Conservation (phyloP, 2,329 filamentous ascomycete species). For the Chrysoporthe deuterocubensis region DNA sequence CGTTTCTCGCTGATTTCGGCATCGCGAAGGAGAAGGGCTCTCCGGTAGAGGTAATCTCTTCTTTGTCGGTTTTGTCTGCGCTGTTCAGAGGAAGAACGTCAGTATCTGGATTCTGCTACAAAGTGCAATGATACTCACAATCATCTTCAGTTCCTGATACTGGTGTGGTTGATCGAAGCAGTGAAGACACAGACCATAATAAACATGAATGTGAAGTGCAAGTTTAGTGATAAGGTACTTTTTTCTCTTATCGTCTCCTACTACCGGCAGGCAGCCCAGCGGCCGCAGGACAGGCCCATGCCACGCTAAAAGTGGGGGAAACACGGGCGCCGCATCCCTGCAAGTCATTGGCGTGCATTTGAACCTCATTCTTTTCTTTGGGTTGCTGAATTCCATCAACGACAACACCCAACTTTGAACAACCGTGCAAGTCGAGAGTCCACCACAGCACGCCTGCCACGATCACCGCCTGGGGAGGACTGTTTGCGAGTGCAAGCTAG, state of each 20-base stretch:
- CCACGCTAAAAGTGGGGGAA: slow-evolving; percentile 12
- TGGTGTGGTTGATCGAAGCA: not conserved
- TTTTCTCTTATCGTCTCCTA: slow-evolving; percentile 1
- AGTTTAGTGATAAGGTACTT: slow-evolving; percentile 4
- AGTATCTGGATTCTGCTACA: slow-evolving; percentile 16
- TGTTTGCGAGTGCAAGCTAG: slow-evolving; percentile 21
- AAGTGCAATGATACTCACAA: slow-evolving; percentile 36
- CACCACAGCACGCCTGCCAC: slow-evolving; percentile 9
- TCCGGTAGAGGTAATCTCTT: slow-evolving; percentile 87
- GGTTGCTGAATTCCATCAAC: not conserved
- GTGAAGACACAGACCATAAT: not conserved
- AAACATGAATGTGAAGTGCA: not conserved
- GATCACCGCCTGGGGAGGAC: slow-evolving; percentile 13
- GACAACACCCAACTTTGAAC: not conserved
- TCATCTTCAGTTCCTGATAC: slow-evolving; percentile 37
- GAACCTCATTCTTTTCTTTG: slow-evolving; percentile 21
- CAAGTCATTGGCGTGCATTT: slow-evolving; percentile 7
- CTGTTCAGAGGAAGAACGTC: slow-evolving; percentile 36
- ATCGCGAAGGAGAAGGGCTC: slow-evolving; percentile 83
- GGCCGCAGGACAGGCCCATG: not conserved
- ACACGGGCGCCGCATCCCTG: slow-evolving; percentile 13
- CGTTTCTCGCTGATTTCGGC: slow-evolving; percentile 93
- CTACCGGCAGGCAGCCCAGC: not conserved
- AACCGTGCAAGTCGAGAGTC: slow-evolving; percentile 11
- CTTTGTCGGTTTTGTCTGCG: slow-evolving; percentile 78